A percentile compares a stretch with the other conserved stretches of the same genome.
These are phyloP conservation scores for Colletotrichum sp. DNA, from an alignment of 2,329 filamentous ascomycete species.

Conservation along the genomic window DNA sequence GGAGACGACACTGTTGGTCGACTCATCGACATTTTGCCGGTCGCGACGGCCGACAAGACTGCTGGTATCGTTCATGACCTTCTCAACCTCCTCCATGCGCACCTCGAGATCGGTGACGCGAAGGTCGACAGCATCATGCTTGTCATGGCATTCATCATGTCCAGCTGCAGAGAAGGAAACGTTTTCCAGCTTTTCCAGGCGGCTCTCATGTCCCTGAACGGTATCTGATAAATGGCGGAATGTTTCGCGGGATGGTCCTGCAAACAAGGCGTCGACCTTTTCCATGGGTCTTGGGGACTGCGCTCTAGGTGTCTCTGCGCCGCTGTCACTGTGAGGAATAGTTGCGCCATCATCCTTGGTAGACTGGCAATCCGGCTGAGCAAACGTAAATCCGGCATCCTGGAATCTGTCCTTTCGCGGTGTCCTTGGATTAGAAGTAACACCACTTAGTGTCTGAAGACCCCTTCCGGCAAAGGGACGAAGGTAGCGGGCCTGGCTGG, in stretches of 20 bases:
- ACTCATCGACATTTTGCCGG: slow-evolving; percentile 46
- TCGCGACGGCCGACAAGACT: slow-evolving; percentile 42
- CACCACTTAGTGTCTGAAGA: slow-evolving; percentile 56
- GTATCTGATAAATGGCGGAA: slow-evolving; percentile 54
- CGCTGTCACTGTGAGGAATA: slow-evolving; percentile 24
- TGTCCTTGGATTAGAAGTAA: slow-evolving; percentile 33
- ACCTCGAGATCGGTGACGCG: slow-evolving; percentile 74
- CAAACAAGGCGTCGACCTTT: slow-evolving; percentile 20
- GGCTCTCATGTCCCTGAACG: slow-evolving; percentile 66
- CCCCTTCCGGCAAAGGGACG: slow-evolving; percentile 62
- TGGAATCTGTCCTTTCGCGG: slow-evolving; percentile 35
- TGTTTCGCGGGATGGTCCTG: slow-evolving; percentile 34
- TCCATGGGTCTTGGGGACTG: slow-evolving; percentile 10
- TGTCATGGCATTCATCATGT: slow-evolving; percentile 74
- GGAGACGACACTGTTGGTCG: slow-evolving; percentile 51
- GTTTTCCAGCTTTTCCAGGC: slow-evolving; percentile 73
- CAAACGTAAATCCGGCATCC: slow-evolving; percentile 6
- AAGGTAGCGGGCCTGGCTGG: slow-evolving; percentile 54
- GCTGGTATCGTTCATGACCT: slow-evolving; percentile 51
- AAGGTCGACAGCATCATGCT: slow-evolving; percentile 69
- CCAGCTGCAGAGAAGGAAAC: slow-evolving; percentile 69
- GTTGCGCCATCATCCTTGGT: slow-evolving; percentile 28
- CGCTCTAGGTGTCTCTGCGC: slow-evolving; percentile 27
- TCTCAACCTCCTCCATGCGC: slow-evolving; percentile 65
- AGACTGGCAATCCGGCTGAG: slow-evolving; percentile 20